phyloP scores from a whole-genome alignment of 2,329 filamentous ascomycete genomes.

The Cladosporium sp. region DNA sequence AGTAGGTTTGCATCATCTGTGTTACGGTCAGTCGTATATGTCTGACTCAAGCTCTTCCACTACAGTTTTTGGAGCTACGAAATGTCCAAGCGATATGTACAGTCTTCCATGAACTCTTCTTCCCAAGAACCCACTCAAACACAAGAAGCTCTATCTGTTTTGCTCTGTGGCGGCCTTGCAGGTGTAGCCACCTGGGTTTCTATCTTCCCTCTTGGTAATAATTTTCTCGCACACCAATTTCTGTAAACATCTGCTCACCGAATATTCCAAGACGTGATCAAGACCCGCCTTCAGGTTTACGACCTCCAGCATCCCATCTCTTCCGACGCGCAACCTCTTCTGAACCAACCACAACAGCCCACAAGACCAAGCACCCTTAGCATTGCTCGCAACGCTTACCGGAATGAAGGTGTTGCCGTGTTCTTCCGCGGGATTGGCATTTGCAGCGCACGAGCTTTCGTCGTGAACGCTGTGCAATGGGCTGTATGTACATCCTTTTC shows the following conservation, averaged over 20 bases:
- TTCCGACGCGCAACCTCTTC: conserved; percentile 14
- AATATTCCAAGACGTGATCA: conserved; percentile 69
- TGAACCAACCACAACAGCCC: conserved; percentile 12
- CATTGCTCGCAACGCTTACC: conserved; percentile 68
- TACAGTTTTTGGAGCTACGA: conserved; percentile 85
- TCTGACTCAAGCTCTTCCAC: background rate
- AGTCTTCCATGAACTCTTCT: conserved; percentile 31
- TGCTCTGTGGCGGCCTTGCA: conserved; percentile 84
- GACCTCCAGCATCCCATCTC: conserved; percentile 29
- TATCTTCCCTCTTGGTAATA: conserved; percentile 71
- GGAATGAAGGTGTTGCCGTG: conserved; percentile 68
- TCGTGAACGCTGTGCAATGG: conserved; percentile 94
- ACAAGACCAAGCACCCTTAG: conserved; percentile 14
- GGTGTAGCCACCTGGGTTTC: conserved; percentile 87
- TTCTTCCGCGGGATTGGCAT: conserved; percentile 82
- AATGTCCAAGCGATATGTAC: conserved; percentile 64
- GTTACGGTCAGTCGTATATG: background rate
- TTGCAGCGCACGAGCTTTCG: conserved; percentile 82
- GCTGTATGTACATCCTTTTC: conserved; percentile 52
- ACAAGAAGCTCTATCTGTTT: conserved; percentile 37
- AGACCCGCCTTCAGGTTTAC: conserved; percentile 87
- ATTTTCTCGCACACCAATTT: background rate
- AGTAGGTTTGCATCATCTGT: conserved; percentile 52
- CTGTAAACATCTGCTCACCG: background rate
- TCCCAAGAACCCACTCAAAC: conserved; percentile 52